Conservation (phyloP, 2,329 filamentous ascomycete genomes). For the Aspergillus tamarii region DNA sequence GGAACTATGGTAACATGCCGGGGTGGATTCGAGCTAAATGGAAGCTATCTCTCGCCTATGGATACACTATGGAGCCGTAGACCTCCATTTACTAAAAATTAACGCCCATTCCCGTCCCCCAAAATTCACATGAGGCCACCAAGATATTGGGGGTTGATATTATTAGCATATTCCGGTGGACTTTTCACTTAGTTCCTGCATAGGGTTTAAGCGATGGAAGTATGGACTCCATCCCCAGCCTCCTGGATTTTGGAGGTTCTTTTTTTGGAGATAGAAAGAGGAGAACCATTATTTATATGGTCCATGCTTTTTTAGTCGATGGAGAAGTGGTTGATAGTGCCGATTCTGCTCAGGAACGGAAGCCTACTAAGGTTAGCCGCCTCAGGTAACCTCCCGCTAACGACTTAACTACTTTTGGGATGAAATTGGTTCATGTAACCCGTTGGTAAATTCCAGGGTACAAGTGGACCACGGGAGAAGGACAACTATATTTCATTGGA, state of each 20-base stretch:
- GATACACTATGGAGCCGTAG: neutral
- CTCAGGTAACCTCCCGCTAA: neutral
- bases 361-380: neutral
- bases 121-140: neutral
- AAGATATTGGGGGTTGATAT: neutral
- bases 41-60: neutral
- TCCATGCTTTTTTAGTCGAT: neutral
- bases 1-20: neutral
- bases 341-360: conserved; percentile 1
- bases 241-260: neutral
- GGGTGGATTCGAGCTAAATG: neutral
- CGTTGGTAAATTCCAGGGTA: neutral
- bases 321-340: conserved; percentile 1
- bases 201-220: conserved; percentile 1
- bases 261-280: neutral
- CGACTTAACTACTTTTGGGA: neutral
- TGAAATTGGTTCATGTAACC: neutral
- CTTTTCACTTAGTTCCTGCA: conserved; percentile 4
- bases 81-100: neutral
- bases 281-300: neutral
- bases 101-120: neutral
- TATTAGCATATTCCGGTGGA: neutral
- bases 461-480: neutral
- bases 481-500: neutral
- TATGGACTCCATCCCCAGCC: neutral